These are phyloP conservation scores for Brassica juncea DNA, from an alignment of 345 rosid species.

Conservation along the genomic window DNA sequence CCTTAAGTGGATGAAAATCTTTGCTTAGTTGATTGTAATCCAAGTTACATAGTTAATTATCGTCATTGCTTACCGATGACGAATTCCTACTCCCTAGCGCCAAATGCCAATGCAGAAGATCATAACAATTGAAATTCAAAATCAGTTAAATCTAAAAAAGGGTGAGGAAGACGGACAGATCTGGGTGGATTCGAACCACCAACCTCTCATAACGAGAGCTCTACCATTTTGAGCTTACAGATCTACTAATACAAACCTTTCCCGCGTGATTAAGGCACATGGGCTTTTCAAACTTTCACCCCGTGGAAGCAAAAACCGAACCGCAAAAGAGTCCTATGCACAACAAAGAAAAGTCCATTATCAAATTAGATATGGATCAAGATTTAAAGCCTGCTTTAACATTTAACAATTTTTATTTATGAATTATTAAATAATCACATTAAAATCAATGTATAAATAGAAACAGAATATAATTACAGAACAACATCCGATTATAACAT, in stretches of 20 bases:
- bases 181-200: constrained; percentile 50
- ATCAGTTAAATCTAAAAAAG: neutral
- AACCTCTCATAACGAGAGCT: constrained; percentile 52
- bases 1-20: neutral
- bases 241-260: constrained; percentile 36
- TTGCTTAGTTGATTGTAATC: neutral
- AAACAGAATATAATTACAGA: neutral
- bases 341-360: neutral
- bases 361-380: neutral
- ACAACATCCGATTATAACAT: neutral
- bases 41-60: neutral
- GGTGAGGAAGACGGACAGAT: constrained; percentile 31
- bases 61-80: neutral
- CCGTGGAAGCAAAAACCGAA: neutral
- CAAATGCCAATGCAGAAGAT: no score
- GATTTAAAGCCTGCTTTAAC: neutral
- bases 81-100: neutral
- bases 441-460: neutral
- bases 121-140: neutral
- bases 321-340: neutral
- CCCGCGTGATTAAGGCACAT: neutral
- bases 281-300: neutral
- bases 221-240: constrained; percentile 64
- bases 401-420: neutral
- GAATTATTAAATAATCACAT: neutral